These are phyloP conservation scores for Candolleomyces eurysporus DNA, from an alignment of 768 basidiomycete species.

Conservation along the genomic window DNA sequence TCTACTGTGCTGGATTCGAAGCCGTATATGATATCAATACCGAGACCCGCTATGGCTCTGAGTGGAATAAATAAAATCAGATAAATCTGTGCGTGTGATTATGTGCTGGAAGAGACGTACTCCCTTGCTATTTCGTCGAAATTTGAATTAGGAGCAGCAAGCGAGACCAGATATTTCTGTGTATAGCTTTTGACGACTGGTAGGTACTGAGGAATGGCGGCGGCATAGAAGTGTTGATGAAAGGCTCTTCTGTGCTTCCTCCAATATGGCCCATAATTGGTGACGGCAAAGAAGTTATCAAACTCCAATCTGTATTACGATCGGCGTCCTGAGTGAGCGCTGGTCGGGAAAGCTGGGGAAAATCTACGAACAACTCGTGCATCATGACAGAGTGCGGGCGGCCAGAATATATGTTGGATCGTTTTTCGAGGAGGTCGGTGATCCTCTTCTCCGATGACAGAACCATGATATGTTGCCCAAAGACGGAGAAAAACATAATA, in stretches of 20 bases:
- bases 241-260: slow-evolving; percentile 21
- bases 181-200: slow-evolving; percentile 11
- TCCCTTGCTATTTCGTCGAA: neutral
- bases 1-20: slow-evolving; percentile 21
- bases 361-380: slow-evolving; percentile 38
- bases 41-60: slow-evolving; percentile 13
- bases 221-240: slow-evolving; percentile 23
- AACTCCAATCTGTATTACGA: slow-evolving; percentile 23
- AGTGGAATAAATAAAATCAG: neutral
- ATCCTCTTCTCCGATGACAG: neutral
- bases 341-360: neutral
- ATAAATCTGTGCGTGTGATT: neutral
- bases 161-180: neutral
- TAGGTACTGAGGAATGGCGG: slow-evolving; percentile 11
- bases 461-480: slow-evolving; percentile 6
- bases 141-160: neutral
- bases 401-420: slow-evolving; percentile 7
- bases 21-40: slow-evolving; percentile 20
- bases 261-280: slow-evolving; percentile 33
- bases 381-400: slow-evolving; percentile 30
- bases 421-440: slow-evolving; percentile 9
- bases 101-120: neutral
- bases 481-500: slow-evolving; percentile 7
- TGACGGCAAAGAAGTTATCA: slow-evolving; percentile 35
- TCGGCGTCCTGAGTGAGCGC: neutral